Base-by-base conservation (phyloP, 805 yeast genomes). In the Ogataea haglerorum region DNA sequence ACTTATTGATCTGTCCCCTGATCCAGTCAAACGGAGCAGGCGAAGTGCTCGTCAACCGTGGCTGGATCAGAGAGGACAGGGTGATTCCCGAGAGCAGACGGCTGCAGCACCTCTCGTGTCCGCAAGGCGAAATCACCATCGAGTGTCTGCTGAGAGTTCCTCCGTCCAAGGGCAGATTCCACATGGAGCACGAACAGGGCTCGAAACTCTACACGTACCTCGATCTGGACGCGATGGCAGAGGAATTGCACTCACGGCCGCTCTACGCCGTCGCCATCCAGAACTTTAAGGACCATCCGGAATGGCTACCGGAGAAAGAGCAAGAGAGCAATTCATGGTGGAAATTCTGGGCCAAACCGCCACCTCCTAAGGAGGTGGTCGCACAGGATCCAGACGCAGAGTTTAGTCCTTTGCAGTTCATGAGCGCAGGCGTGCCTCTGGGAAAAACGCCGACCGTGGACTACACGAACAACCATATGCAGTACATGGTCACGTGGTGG, bases 401-500 rank as follows among this genome's bases (percentile, higher is more conserved):
- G 45, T 75, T 73, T 48, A 67, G 67, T 30, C 74, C 70, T 36
- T 69, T 67, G 42, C 86, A 86, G 61, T 80, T 85, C 54, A 65
- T 79, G 40, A 75, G 72, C 43, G 82, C 86, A 5, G 99, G 99
- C 39, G 91, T 91, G 6, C 99, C 99, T 9, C 60, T 93, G 9
- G 99, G 96, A 1, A 80, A 83, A 40, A 64, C 70, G 7, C 90
- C 96, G n/a, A 78, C 78, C 52, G 77, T 91, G 24, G 90, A 82
- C 50, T 74, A 87, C 57, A 80, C 84, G 46, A 93, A 93, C 61
- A 88, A 89, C 57, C 99, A 93, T 58, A 65, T 90, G 61, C 96
- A 91, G 61, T 93, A 93, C 60, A 67, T 93, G 56, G 78, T 88
- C 15, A 93, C 99, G 0, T 93, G 99, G 99, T 91, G 86, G 60